Evolutionary conservation across 2,329 filamentous ascomycete species (phyloP).

Genomic region (Pseudocercospora cruenta): DNA sequence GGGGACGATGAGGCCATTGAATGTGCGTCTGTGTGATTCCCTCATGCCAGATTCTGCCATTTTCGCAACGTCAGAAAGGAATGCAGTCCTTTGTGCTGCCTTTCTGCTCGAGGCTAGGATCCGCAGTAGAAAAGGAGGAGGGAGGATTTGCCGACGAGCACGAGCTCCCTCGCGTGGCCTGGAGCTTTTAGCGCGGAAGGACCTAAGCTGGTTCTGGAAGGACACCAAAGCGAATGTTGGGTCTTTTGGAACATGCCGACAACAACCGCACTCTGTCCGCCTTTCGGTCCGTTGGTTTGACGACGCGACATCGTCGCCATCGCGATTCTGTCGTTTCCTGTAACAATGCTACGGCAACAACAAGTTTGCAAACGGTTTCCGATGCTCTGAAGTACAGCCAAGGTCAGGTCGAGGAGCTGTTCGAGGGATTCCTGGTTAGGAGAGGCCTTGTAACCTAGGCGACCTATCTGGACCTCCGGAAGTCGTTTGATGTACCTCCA

Average conservation of each 20-base stretch:
- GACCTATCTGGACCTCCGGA: background rate
- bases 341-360: no score
- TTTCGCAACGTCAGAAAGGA: background rate
- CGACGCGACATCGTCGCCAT: background rate
- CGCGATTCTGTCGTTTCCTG: background rate
- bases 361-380: background rate
- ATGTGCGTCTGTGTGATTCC: background rate
- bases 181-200: background rate
- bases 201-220: slow-evolving; percentile 8
- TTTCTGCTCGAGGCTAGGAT: background rate
- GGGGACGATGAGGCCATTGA: background rate
- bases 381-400: background rate
- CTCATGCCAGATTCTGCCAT: background rate
- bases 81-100: background rate
- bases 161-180: slow-evolving; percentile 1
- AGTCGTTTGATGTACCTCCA: background rate
- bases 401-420: background rate
- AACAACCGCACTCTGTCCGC: background rate
- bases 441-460: background rate
- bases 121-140: background rate
- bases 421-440: slow-evolving; percentile 3
- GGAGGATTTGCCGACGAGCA: slow-evolving; percentile 6
- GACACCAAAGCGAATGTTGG: background rate
- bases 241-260: slow-evolving; percentile 4
- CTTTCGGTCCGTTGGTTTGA: background rate